Evolutionary conservation across 352 stramenopile genomes (phyloP), one percentile per base, ranked within the genome.

Genomic region (Globisporangium parvum): DNA sequence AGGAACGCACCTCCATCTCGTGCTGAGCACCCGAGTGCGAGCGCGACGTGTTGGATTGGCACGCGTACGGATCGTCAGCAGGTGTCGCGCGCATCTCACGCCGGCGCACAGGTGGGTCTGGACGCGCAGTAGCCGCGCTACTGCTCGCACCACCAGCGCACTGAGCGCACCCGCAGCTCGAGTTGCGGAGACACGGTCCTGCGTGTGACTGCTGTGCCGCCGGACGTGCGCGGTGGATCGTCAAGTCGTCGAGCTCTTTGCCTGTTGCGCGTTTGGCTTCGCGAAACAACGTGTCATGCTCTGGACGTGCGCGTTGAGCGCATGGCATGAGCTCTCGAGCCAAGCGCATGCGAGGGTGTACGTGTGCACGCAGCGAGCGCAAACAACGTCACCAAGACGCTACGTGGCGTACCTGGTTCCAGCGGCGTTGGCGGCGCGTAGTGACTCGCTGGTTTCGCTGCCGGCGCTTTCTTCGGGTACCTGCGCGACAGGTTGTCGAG

Each of bases 251-350:
- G 23, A 92, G 71, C 26, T 77, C 74, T 57, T 77, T 70, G 31
- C 81, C 81, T 62, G 81, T 92, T 24, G 79, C 57, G 23, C 75
- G 75, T 62, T 90, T 92, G n/a, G 90, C 77, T 77, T 90, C 81
- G 65, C 73, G 75, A 53, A 85, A 87, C 64, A 92, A 71, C 55
- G 81, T 73, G 59, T 92, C 81, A 75, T 92, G 75, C 58, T 90
- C 81, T 92, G 54, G 65, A 57, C 67, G 31, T 11, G 31, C 31
- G 31, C 10, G 31, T 11, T 8, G 31, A 11, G 8, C 31, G 31
- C 10, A 37, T 37, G 31, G 31, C 31, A 37, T 37, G 31, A 37
- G 31, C 31, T 37, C 31, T 37, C 31, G 31, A 37, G 31, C 31
- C 3, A 37, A 37, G 41, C 20, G 20, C 23, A 18, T 46, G 40